These are phyloP conservation scores for sunflower (Helianthus annuus) DNA, from an alignment of 129 eudicot genomes.

Conservation along the genomic window HanXRQr2.0-SUNRISE NC_035448.2:101727961-101728460, in stretches of 20 bases:
- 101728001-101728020: conserved; percentile 50
- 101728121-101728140: conserved; percentile 74
- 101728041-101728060: too few species aligned
- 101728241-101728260: conserved; percentile 79
- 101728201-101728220: conserved; percentile 83
- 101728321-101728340: conserved; percentile 82
- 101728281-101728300: conserved; percentile 58
- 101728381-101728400: conserved; percentile 89
- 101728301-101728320: conserved; percentile 87
- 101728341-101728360: conserved; percentile 43
- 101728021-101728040: too few species aligned
- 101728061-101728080: conserved; percentile 50
- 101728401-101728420: conserved; percentile 86
- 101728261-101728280: conserved; percentile 75
- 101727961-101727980: conserved; percentile 77
- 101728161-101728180: conserved; percentile 43
- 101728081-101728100: conserved; percentile 34
- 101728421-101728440: conserved; percentile 65
- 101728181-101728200: too few species aligned
- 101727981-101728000: conserved; percentile 90
- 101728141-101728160: conserved; percentile 83
- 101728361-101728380: conserved; percentile 62
- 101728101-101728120: conserved; percentile 66
- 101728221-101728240: conserved; percentile 85
- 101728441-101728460: conserved; percentile 79